Base-by-base conservation (phyloP, 1,284 basidiomycete species). In the Austropuccinia psidii region DNA sequence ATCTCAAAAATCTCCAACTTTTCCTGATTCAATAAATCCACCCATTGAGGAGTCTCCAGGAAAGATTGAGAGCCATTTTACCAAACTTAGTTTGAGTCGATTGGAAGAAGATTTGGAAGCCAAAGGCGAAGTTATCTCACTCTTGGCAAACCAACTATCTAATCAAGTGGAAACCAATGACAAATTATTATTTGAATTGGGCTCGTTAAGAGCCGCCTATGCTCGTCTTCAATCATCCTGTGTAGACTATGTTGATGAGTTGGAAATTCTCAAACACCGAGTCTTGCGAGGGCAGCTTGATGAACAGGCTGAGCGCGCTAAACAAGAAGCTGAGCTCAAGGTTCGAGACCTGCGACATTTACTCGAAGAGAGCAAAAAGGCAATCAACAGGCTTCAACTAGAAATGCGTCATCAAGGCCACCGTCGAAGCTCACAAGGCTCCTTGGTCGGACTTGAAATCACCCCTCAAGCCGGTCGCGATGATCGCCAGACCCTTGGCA, bases 151-250 rank as follows among this genome's bases (percentile, higher is more conserved):
- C 39, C 67, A 70, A 33, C 41, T 70, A 31, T 57, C 67, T 0
- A 60, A 60, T 37, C 67, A 70, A 57, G 29, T 70, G 21, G 67
- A 70, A 49, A 31, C 43, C 37, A 70, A 70, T 31, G 67, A 70
- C 37, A 70, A 70, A 70, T 60, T 70, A 35, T 54, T 70, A n/a
- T 54, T 57, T 21, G 67, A 70, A 31, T 31, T 70, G 24, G 67
- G 33, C 33, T 52, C 50, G 27, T 70, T 70, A 39, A 37, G 67
- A 49, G 54, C 67, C 37, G 55, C 67, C 0, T 60, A 70, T 70
- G 67, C 67, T 60, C 49, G 41, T 19, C 45, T 70, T 11, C 45
- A 39, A 45, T 58, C 67, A 0, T 57, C 54, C 19, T 70, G 41
- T 27, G 27, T 31, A 41, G 67, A 70, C 35, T 37, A 58, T n/a